Evolutionary conservation across 1,139 yeast species (phyloP).

Genomic region (Kurtzmaniella quercitrusa): DNA sequence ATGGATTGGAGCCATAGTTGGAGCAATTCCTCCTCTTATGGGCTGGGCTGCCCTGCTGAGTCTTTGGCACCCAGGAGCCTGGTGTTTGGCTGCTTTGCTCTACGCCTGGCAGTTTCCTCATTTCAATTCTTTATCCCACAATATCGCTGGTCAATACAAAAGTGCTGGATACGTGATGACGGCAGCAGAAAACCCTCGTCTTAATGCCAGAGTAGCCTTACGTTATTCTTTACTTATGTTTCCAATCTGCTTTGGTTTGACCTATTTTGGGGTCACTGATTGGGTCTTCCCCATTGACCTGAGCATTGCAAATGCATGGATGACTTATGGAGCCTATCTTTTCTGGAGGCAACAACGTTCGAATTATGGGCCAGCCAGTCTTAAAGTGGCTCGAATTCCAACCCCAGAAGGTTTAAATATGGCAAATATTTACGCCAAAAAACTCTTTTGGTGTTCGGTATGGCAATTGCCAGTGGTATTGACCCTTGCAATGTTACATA

Average conservation of each 20-base stretch:
- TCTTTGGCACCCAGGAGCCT: constrained; percentile 81
- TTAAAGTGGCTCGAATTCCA: constrained; percentile 29
- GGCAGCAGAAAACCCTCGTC: constrained; percentile 84
- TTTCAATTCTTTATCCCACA: constrained; percentile 87
- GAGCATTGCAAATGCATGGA: constrained; percentile 78
- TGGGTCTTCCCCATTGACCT: constrained; percentile 77
- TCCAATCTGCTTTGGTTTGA: constrained; percentile 82
- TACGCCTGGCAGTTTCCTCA: constrained; percentile 99
- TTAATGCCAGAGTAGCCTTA: constrained; percentile 91
- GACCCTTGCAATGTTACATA: constrained; percentile 89
- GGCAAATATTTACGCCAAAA: constrained; percentile 70
- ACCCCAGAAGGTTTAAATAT: constrained; percentile 50
- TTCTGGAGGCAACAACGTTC: constrained; percentile 77
- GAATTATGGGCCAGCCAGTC: constrained; percentile 37
- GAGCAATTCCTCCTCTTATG: constrained; percentile 98
- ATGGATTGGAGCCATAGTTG: constrained; percentile 98
- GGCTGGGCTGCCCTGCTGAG: constrained; percentile 98
- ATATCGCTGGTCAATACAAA: constrained; percentile 81
- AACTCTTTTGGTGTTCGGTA: constrained; percentile 91
- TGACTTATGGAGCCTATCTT: constrained; percentile 70
- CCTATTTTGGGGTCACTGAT: constrained; percentile 80
- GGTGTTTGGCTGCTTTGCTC: constrained; percentile 86
- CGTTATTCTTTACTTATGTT: constrained; percentile 88
- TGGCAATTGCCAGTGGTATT: constrained; percentile 90
- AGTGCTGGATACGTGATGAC: constrained; percentile 96